Base-by-base conservation (phyloP, 108 stramenopile species). In the Stephanodiscus minutulus region DNA sequence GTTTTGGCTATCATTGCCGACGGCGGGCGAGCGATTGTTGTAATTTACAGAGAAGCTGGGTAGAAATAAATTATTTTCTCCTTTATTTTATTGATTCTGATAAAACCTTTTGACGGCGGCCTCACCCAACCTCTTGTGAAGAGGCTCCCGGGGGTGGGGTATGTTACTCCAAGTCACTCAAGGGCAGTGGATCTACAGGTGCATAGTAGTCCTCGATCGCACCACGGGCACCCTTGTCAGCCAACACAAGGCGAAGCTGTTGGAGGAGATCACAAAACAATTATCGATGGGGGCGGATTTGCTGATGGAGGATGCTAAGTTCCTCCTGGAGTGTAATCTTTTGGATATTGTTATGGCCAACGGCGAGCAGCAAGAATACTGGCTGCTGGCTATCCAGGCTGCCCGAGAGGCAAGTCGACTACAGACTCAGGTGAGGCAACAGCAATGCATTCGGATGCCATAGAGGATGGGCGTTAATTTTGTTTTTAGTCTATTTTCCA, bases 161-260 rank as follows among this genome's bases (percentile, higher is more conserved):
- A n/a, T n/a, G n/a, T n/a, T n/a, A n/a, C n/a, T n/a, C n/a, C n/a
- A n/a, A n/a, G n/a, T n/a, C n/a, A n/a, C n/a, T n/a, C n/a, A n/a
- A n/a, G n/a, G n/a, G n/a, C 65, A 52, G 25, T 66, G 65, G 65
- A 7, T 66, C 6, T 66, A 66, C 41, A 28, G 65, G 11, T 52
- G 52, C 31, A 33, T 66, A 15, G 7, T 50, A 7, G 48, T 50
- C 1, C 65, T 50, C 33, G 65, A 66, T 33, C 1, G 15, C 1
- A 52, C 33, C 8, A 5, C 65, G 6, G 65, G 65, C 3, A 7
- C 5, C 4, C 50, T 49, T 5, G 48, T 33, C 49, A 52, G 27
- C 2, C 11, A 2, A 1, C 10, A 20, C 33, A 66, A 66, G 50
- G 65, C 49, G 15, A 48, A 66, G 7, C 6, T 66, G 5, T 41